A percentile compares a stretch with the other conserved stretches of the same genome.
These are phyloP conservation scores for Zygotorulaspora danielsina DNA, from an alignment of 805 yeast genomes.

Conservation along the genomic window DNA sequence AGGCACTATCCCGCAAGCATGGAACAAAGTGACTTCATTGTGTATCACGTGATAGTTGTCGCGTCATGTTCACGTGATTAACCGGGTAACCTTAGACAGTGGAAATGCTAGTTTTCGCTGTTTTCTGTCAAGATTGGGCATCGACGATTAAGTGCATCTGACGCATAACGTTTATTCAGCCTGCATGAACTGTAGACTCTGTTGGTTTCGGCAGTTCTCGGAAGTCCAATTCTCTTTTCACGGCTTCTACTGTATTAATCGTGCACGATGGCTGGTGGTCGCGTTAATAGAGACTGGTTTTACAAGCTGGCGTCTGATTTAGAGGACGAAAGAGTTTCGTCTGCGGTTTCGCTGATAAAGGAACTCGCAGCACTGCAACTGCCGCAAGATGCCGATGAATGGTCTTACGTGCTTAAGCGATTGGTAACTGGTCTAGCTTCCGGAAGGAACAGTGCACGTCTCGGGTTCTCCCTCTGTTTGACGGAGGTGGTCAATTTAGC, in stretches of 20 bases:
- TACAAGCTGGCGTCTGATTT: constrained; percentile 73
- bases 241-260: not conserved
- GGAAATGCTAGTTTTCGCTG: not conserved
- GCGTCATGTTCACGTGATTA: not conserved
- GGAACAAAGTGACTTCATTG: not conserved
- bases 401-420: constrained; percentile 77
- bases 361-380: constrained; percentile 45
- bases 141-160: not conserved
- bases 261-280: constrained; percentile 1
- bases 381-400: constrained; percentile 48
- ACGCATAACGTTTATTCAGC: too few species aligned
- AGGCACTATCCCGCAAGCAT: not conserved
- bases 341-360: constrained; percentile 62
- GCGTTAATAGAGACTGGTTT: constrained; percentile 69
- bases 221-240: too few species aligned
- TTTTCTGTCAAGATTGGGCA: not conserved
- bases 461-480: constrained; percentile 85
- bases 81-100: not conserved
- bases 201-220: too few species aligned
- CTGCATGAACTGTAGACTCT: too few species aligned
- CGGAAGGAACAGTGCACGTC: constrained; percentile 74
- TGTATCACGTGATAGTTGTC: not conserved
- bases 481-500: constrained; percentile 55
- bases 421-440: constrained; percentile 78
- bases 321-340: constrained; percentile 62